Evolutionary conservation across 1,284 basidiomycete species (phyloP).

Genomic region (Ganoderma meredithae): DNA sequence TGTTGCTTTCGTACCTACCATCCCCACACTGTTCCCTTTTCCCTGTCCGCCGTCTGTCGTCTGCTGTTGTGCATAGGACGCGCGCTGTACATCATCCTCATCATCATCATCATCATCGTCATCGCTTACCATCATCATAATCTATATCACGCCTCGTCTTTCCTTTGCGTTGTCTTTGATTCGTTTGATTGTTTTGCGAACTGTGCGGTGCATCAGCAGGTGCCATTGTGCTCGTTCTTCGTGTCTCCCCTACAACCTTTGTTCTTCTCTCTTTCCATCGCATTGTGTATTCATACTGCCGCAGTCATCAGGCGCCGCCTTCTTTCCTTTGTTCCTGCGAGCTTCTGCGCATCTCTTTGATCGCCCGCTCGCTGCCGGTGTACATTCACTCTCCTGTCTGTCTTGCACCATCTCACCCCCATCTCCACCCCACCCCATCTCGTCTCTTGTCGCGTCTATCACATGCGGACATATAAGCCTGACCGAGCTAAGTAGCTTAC

Average conservation of each 20-base stretch:
- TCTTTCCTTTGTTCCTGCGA: too few species aligned
- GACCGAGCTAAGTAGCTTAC: slow-evolving; percentile 2
- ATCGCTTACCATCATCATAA: background rate
- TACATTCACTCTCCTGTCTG: background rate
- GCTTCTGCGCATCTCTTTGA: too few species aligned
- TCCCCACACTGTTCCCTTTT: background rate
- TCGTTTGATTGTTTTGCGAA: slow-evolving; percentile 2
- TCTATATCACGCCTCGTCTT: background rate
- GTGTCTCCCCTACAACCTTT: background rate
- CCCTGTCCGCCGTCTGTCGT: too few species aligned
- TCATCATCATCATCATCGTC: slow-evolving; percentile 11
- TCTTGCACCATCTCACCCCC: background rate
- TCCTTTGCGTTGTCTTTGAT: background rate
- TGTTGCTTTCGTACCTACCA: background rate
- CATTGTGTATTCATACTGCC: background rate
- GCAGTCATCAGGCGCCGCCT: too few species aligned
- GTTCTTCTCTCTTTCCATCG: background rate
- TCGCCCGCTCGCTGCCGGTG: background rate
- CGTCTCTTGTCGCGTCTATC: background rate
- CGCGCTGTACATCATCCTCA: slow-evolving; percentile 16
- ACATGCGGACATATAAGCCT: background rate
- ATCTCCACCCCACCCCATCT: background rate
- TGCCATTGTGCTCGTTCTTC: background rate
- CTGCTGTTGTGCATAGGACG: slow-evolving; percentile 12
- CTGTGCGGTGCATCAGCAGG: slow-evolving; percentile 7